phyloP scores from a whole-genome alignment of 176 grass and related monocot genomes.

The Guadua angustifolia region DNA sequence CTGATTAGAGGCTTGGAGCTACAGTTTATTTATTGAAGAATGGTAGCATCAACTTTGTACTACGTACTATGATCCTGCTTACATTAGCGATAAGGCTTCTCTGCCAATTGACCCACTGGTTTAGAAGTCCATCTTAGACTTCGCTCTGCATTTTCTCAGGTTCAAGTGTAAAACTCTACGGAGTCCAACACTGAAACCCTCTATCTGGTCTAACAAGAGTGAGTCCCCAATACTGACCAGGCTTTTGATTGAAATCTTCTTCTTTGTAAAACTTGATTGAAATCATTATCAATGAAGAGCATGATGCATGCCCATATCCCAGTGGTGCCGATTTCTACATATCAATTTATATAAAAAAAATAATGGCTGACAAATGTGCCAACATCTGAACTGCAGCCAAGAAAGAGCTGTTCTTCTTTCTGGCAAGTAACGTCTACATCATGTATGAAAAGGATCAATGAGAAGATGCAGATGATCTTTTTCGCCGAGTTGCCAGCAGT shows the following conservation, averaged over 20 bases:
- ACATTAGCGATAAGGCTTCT: neutral
- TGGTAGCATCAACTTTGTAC: too few relatives aligned
- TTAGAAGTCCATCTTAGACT: neutral
- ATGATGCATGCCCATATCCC: neutral
- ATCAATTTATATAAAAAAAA: too few relatives aligned
- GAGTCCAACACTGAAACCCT: neutral
- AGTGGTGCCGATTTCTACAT: too few relatives aligned
- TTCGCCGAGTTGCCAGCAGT: neutral
- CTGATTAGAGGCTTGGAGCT: too few relatives aligned
- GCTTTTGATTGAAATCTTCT: neutral
- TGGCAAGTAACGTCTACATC: constrained; percentile 37
- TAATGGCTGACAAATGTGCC: constrained; percentile 15
- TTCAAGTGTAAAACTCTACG: neutral
- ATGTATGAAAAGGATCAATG: constrained; percentile 25
- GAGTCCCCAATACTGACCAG: neutral
- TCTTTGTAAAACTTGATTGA: neutral
- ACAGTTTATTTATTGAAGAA: too few relatives aligned
- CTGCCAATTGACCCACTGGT: neutral
- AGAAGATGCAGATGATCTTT: constrained; percentile 5
- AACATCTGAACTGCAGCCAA: neutral
- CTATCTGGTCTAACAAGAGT: neutral
- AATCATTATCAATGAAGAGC: neutral
- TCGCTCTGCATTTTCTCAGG: neutral
- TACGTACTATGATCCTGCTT: too few relatives aligned
- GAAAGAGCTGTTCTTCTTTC: constrained; percentile 1